Conservation (phyloP, 805 yeast species). For the Candida glaebosa region DNA sequence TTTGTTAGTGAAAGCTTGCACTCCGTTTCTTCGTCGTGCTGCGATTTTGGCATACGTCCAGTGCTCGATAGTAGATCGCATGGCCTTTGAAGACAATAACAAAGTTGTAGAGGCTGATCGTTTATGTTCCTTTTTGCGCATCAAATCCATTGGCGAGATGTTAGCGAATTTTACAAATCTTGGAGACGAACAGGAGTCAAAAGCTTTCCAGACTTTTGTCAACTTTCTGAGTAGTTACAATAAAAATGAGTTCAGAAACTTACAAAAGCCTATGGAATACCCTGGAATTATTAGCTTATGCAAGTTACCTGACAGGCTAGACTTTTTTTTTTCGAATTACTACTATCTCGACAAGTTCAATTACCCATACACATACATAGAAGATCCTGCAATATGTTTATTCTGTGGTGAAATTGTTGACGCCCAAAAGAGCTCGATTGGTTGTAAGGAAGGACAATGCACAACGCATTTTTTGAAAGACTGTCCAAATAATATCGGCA, state of each 20-base stretch:
- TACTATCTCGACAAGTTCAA: slow-evolving; percentile 43
- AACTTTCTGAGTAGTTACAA: slow-evolving; percentile 5
- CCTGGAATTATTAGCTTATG: slow-evolving; percentile 65
- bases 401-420: slow-evolving; percentile 72
- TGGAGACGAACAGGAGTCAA: slow-evolving; percentile 20
- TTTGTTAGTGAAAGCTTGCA: slow-evolving; percentile 51
- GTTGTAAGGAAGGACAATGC: slow-evolving; percentile 69
- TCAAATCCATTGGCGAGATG: slow-evolving; percentile 25
- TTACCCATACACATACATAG: slow-evolving; percentile 35
- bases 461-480: slow-evolving; percentile 63
- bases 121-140: slow-evolving; percentile 46
- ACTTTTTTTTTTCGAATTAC: slow-evolving; percentile 61
- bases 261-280: slow-evolving; percentile 42
- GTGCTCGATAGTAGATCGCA: slow-evolving; percentile 44
- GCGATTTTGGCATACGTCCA: slow-evolving; percentile 53
- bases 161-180: slow-evolving; percentile 15
- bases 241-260: slow-evolving; percentile 9
- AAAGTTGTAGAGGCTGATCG: slow-evolving; percentile 49
- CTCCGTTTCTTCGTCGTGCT: slow-evolving; percentile 64
- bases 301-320: slow-evolving; percentile 63
- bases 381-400: slow-evolving; percentile 83
- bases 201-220: slow-evolving; percentile 20
- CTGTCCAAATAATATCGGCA: slow-evolving; percentile 65
- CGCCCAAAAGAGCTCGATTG: slow-evolving; percentile 59
- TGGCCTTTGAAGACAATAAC: slow-evolving; percentile 17